phyloP scores from a whole-genome alignment of 2,329 filamentous ascomycete genomes.

The Fusarium incarnatum region DNA sequence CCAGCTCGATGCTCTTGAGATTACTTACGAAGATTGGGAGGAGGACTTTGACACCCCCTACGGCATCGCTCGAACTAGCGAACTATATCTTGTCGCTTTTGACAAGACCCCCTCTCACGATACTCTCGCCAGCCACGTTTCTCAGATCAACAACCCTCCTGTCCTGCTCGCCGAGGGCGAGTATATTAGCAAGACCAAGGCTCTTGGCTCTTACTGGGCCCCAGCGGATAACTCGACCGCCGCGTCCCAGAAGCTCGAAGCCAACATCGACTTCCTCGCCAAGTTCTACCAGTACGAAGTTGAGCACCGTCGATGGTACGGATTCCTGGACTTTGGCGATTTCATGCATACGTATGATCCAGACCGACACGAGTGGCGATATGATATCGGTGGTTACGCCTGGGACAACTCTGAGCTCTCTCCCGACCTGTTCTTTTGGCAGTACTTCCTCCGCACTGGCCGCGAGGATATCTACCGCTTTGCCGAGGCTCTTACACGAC shows the following conservation, averaged over 20 bases:
- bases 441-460: constrained; percentile 70
- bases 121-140: constrained; percentile 57
- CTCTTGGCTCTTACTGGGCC: constrained; percentile 67
- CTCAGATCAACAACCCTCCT: constrained; percentile 63
- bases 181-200: constrained; percentile 64
- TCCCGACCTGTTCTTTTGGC: constrained; percentile 72
- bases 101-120: constrained; percentile 63
- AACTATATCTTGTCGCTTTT: constrained; percentile 66
- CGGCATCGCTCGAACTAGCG: constrained; percentile 68
- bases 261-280: constrained; percentile 66
- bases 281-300: constrained; percentile 67
- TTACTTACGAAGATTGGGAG: constrained; percentile 74
- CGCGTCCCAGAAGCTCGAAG: constrained; percentile 56
- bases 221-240: constrained; percentile 50
- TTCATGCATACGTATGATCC: constrained; percentile 72
- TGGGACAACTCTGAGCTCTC: constrained; percentile 75
- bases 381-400: constrained; percentile 72
- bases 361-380: constrained; percentile 70
- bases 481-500: constrained; percentile 68
- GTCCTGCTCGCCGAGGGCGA: constrained; percentile 61
- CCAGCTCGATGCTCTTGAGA: constrained; percentile 69
- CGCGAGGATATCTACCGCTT: constrained; percentile 68
- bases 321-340: constrained; percentile 72
- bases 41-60: constrained; percentile 65
- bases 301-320: constrained; percentile 70